Evolutionary conservation across 352 stramenopile genomes (phyloP).

Genomic region (Pythium insidiosum): DNA sequence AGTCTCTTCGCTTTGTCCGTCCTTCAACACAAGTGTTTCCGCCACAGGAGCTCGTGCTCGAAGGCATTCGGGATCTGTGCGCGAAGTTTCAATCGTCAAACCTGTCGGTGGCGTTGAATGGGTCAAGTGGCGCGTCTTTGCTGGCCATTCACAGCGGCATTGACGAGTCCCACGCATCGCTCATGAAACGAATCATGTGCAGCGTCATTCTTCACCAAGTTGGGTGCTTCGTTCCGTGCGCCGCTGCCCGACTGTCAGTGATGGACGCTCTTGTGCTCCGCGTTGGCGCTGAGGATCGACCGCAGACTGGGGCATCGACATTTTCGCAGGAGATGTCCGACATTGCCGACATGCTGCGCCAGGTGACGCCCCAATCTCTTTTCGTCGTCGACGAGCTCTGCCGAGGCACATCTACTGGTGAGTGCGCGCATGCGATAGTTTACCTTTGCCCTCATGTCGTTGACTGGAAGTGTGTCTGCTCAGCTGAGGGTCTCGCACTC

Average conservation of each 20-base stretch:
- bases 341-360: slow-evolving; percentile 26
- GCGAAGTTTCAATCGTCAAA: too few relatives aligned
- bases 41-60: background rate
- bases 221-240: slow-evolving; percentile 51
- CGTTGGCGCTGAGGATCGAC: slow-evolving; percentile 31
- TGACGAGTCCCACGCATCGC: background rate
- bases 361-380: slow-evolving; percentile 22
- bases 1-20: too few relatives aligned
- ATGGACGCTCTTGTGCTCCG: slow-evolving; percentile 38
- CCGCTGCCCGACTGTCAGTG: slow-evolving; percentile 21
- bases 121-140: too few relatives aligned
- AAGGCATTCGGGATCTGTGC: background rate
- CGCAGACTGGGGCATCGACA: slow-evolving; percentile 39
- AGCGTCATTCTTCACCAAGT: slow-evolving; percentile 44
- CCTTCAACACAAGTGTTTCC: too few relatives aligned
- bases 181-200: slow-evolving; percentile 1
- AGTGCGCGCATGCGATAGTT: background rate
- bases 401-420: slow-evolving; percentile 20
- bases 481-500: slow-evolving; percentile 11
- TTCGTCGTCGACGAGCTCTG: slow-evolving; percentile 50
- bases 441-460: too few relatives aligned
- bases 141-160: too few relatives aligned
- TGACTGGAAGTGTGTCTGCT: background rate
- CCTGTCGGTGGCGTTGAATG: too few relatives aligned
- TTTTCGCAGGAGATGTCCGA: slow-evolving; percentile 53